Evolutionary conservation across 2,329 filamentous ascomycete species (phyloP).

Genomic region (Fusarium tjaetaba): DNA sequence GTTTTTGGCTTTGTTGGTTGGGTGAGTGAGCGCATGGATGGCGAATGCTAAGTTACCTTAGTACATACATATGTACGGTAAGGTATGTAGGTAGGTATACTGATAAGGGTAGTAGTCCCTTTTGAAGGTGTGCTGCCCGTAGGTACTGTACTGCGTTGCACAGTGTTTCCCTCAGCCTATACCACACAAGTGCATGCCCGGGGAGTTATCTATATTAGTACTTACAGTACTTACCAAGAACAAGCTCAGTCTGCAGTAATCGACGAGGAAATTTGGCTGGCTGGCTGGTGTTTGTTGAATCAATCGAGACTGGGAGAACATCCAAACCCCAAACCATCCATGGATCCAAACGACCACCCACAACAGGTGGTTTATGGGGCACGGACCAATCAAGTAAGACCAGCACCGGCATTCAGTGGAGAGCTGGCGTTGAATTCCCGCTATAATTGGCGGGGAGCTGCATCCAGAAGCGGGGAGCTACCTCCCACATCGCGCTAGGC

Average conservation of each 20-base stretch:
- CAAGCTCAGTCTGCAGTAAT: constrained; percentile 5
- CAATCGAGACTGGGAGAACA: constrained; percentile 11
- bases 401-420: constrained; percentile 27
- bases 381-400: constrained; percentile 28
- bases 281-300: constrained; percentile 11
- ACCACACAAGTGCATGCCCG: constrained; percentile 1
- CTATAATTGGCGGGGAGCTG: constrained; percentile 29
- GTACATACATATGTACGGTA: not conserved
- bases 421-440: constrained; percentile 18
- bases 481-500: constrained; percentile 29
- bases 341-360: constrained; percentile 7
- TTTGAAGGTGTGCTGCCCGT: not conserved
- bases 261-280: constrained; percentile 11
- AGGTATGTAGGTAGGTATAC: constrained; percentile 2
- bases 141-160: not conserved
- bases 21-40: constrained; percentile 22
- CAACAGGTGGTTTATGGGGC: constrained; percentile 23
- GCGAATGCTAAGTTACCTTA: constrained; percentile 23
- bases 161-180: constrained; percentile 6
- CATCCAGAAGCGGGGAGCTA: constrained; percentile 33
- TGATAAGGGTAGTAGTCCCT: constrained; percentile 30
- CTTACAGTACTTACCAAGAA: not conserved
- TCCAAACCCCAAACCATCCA: constrained; percentile 12
- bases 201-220: not conserved
- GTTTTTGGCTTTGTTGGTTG: constrained; percentile 24